Percentiles rank a stretch among this genome's conserved stretches.
These are phyloP conservation scores for Trypanosoma theileri DNA, from an alignment of 208 protist species.

Conservation along the genomic window DNA sequence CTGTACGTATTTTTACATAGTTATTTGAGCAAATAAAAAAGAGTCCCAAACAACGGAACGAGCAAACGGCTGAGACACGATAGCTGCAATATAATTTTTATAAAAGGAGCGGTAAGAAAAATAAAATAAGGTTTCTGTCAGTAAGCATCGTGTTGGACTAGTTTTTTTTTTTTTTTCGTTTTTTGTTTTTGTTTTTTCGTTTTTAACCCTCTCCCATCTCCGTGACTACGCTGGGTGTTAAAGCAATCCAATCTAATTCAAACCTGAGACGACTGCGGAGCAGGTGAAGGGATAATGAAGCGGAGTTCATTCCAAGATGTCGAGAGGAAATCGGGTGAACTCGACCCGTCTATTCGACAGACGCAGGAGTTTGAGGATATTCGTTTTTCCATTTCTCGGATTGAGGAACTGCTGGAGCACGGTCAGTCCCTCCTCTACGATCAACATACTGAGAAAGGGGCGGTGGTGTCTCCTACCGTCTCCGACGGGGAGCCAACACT, in stretches of 20 bases:
- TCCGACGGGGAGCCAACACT: too few relatives aligned
- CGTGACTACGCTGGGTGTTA: too few relatives aligned
- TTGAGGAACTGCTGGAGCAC: conserved; percentile 56
- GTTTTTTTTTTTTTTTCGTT: background rate
- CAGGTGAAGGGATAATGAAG: too few relatives aligned
- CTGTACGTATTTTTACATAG: too few relatives aligned
- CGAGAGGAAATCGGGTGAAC: background rate
- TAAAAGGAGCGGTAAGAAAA: background rate
- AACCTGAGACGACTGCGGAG: too few relatives aligned
- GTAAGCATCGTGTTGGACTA: background rate
- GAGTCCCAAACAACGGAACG: too few relatives aligned
- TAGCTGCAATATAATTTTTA: background rate
- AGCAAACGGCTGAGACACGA: too few relatives aligned
- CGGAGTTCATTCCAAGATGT: background rate
- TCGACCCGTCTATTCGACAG: background rate
- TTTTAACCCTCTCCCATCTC: background rate
- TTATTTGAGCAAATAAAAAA: too few relatives aligned
- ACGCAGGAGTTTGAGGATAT: conserved; percentile 11
- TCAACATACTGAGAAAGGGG: conserved; percentile 17
- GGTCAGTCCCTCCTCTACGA: conserved; percentile 57
- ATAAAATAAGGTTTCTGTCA: background rate
- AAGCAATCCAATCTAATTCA: too few relatives aligned
- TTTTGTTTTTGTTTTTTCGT: background rate
- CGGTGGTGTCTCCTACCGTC: too few relatives aligned
- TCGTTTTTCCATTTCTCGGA: conserved; percentile 43